Conservation (phyloP, 2,329 filamentous ascomycete genomes). For the Fusarium sp. region DNA sequence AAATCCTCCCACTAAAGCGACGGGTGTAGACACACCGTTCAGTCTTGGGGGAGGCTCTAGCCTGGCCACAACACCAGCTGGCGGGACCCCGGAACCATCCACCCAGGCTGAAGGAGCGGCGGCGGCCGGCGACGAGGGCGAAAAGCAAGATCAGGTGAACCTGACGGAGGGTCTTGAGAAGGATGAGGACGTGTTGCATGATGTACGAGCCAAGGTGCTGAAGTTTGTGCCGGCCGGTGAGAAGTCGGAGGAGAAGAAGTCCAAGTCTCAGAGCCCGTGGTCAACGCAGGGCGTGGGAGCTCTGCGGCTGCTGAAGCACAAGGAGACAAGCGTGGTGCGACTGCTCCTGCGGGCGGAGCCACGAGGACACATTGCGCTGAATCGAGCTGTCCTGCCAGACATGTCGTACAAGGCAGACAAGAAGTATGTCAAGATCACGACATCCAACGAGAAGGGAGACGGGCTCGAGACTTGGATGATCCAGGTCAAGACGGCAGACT, state of each 20-base stretch:
- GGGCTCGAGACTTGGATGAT: constrained; percentile 77
- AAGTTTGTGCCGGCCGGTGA: constrained; percentile 67
- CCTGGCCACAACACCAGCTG: constrained; percentile 69
- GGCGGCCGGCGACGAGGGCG: constrained; percentile 59
- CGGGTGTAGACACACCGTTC: constrained; percentile 65
- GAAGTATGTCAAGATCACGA: constrained; percentile 71
- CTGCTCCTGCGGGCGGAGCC: constrained; percentile 81
- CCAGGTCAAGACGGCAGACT: constrained; percentile 73
- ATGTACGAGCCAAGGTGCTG: constrained; percentile 77
- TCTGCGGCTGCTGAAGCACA: constrained; percentile 79
- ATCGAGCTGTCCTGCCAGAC: constrained; percentile 72
- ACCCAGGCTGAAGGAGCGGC: constrained; percentile 58
- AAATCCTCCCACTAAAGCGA: constrained; percentile 60
- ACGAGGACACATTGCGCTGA: constrained; percentile 78
- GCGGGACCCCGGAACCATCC: constrained; percentile 69
- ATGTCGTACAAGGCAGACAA: constrained; percentile 71
- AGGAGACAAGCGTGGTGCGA: constrained; percentile 73
- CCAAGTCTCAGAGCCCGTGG: constrained; percentile 71
- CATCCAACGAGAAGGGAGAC: constrained; percentile 68
- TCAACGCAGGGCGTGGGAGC: constrained; percentile 77
- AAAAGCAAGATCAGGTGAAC: constrained; percentile 76
- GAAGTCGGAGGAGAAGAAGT: constrained; percentile 58
- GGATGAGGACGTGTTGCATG: constrained; percentile 76
- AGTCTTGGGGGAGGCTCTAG: constrained; percentile 70
- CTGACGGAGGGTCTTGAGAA: constrained; percentile 77